phyloP scores from a whole-genome alignment of 2,329 filamentous ascomycete species.

The Tothia fuscella region DNA sequence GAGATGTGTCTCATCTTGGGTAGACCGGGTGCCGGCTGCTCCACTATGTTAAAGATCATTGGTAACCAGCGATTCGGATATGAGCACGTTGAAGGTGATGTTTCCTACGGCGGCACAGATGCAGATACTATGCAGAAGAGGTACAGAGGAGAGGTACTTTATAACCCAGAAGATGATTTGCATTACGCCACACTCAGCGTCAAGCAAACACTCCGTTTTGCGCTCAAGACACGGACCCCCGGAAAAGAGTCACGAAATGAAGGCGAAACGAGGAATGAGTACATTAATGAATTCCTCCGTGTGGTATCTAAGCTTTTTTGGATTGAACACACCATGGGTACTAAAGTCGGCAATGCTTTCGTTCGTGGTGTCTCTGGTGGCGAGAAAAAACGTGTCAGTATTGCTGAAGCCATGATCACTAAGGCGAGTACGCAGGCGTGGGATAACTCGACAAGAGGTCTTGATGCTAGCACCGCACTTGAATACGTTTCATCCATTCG shows the following conservation, averaged over 20 bases:
- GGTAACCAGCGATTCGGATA: conserved; percentile 53
- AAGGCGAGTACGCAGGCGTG: conserved; percentile 27
- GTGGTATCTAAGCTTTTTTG: conserved; percentile 55
- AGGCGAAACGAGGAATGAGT: conserved; percentile 48
- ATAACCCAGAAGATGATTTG: conserved; percentile 66
- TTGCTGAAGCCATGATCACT: conserved; percentile 38
- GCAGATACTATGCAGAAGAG: conserved; percentile 40
- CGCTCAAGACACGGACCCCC: conserved; percentile 56
- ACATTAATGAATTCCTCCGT: conserved; percentile 48
- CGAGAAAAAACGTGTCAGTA: conserved; percentile 37
- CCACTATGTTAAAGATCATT: conserved; percentile 57
- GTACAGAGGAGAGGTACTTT: conserved; percentile 55
- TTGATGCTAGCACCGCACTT: conserved; percentile 62
- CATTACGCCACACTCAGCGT: conserved; percentile 72
- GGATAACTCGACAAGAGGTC: conserved; percentile 56
- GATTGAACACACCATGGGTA: conserved; percentile 50
- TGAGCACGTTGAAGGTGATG: conserved; percentile 37
- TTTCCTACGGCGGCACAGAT: conserved; percentile 42
- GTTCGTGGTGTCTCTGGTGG: conserved; percentile 48
- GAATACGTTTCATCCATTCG: conserved; percentile 60
- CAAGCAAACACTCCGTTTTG: conserved; percentile 61
- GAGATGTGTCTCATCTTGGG: conserved; percentile 62
- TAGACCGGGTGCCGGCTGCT: conserved; percentile 57
- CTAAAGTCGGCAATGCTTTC: conserved; percentile 64
- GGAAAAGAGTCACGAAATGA: conserved; percentile 47